Base-by-base conservation (phyloP, 352 stramenopile species). In the Globisporangium yorkense region DNA sequence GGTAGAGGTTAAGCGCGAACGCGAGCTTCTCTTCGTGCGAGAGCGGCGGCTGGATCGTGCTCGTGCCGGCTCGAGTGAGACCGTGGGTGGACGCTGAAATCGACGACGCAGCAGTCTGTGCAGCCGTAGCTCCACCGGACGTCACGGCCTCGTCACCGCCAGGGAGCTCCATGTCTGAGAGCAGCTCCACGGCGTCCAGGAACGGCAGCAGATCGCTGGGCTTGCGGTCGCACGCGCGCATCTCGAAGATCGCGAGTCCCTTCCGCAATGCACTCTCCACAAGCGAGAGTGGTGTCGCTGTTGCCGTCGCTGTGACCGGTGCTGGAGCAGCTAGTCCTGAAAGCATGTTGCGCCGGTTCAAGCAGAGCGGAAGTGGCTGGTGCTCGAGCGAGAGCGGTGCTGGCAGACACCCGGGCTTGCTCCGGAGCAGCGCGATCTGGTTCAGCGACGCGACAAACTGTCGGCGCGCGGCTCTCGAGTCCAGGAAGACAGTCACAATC, bases 1-100 rank as follows among this genome's bases (percentile, higher is more conserved):
- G 89, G 61, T 96, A 97, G 5, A 97, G 27, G 59, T 98, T 97
- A 29, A 98, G 56, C 37, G 89, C 91, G 37, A 97, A 92, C 16
- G 77, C 79, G 10, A 92, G 54, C 9, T 76, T 74, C 48, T 83
- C 62, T 39, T 68, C 70, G 37, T 76, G 62, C 1, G 59, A 65
- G 21, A 65, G 46, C 31, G 69, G 52, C 2, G 44, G 31, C 10
- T 56, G 57, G 2, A 48, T 27, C 4, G 39, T 13, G 24, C 16
- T 35, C 8, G 16, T 8, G 16, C 2, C 16, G 4, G n/a, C n/a
- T 18, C 40, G 18, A 13, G 41, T 6, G 8, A 6, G 6, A 12
- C 50, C 21, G 20, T 9, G 4, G 53, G 31, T 27, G 21, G 13
- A 4, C 13, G 10, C 12, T 24, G 21, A 24, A 43, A 5, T 16